Conservation (phyloP, 2,329 filamentous ascomycete species). For the Cladosporium cucumerinum region DNA sequence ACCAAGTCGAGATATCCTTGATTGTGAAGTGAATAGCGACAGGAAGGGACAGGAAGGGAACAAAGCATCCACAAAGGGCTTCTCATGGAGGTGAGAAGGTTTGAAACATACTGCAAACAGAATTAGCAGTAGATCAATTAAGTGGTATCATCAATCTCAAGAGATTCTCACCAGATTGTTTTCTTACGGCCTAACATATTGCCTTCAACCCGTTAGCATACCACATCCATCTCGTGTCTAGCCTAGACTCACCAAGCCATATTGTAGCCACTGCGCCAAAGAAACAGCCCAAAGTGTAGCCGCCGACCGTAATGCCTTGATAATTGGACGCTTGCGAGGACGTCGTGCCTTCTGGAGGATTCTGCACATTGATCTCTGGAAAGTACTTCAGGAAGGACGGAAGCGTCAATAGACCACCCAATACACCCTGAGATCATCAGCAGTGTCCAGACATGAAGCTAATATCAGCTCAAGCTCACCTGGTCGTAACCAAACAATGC, state of each 20-base stretch:
- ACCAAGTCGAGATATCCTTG: too few species aligned
- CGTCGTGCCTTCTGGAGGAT: slow-evolving; percentile 10
- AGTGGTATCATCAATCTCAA: too few species aligned
- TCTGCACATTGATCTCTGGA: slow-evolving; percentile 37
- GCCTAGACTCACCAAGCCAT: slow-evolving; percentile 38
- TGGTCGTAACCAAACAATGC: slow-evolving; percentile 26
- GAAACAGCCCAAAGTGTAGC: slow-evolving; percentile 46
- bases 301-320: slow-evolving; percentile 33
- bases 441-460: background rate
- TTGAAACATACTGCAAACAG: background rate
- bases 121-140: background rate
- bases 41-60: too few species aligned
- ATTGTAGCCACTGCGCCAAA: slow-evolving; percentile 49
- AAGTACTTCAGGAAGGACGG: slow-evolving; percentile 42
- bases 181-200: slow-evolving; percentile 51
- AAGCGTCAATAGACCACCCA: slow-evolving; percentile 44
- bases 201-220: background rate
- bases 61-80: too few species aligned
- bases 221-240: background rate
- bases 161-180: slow-evolving; percentile 40
- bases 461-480: background rate
- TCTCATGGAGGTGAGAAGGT: background rate
- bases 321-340: slow-evolving; percentile 21
- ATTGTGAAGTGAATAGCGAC: too few species aligned
- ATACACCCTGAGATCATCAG: slow-evolving; percentile 38